These are phyloP conservation scores for Echinochloa phyllopogon DNA, from an alignment of 176 grass and related monocot genomes.

Conservation along the genomic window DNA sequence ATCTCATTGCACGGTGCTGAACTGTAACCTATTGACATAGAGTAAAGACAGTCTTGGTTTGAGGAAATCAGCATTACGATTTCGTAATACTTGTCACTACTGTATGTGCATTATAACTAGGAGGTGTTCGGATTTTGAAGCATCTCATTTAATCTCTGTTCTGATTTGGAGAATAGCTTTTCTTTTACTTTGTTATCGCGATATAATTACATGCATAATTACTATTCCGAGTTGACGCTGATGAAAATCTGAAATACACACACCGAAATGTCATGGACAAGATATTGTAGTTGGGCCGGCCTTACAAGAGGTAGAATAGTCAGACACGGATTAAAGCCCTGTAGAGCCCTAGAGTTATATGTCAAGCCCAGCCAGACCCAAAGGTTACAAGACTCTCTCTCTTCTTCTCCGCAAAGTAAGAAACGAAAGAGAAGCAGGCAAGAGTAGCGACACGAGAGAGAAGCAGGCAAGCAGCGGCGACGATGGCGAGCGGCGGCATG, in stretches of 20 bases:
- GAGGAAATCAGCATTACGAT: not conserved
- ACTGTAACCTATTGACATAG: not conserved
- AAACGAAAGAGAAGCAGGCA: not conserved
- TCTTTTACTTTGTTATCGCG: no score
- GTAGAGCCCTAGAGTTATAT: not conserved
- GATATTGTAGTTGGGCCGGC: not conserved
- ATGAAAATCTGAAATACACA: no score
- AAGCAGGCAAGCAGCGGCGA: not conserved
- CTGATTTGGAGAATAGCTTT: no score
- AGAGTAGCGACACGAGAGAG: not conserved
- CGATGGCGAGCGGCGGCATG: constrained; percentile 56
- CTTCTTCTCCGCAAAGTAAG: constrained; percentile 53
- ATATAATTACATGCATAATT: not conserved
- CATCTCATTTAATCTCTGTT: no score
- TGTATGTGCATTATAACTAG: no score
- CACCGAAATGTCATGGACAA: no score
- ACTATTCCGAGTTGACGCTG: no score
- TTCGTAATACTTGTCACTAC: not conserved
- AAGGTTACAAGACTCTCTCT: not conserved
- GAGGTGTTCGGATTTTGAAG: no score
- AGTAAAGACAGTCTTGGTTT: not conserved
- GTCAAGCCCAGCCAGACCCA: not conserved
- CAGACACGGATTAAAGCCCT: not conserved
- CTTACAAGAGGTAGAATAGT: not conserved
- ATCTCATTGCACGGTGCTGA: not conserved